These are phyloP conservation scores for Talaromyces sp. DNA, from an alignment of 2,329 filamentous ascomycete genomes.

Conservation along the genomic window DNA sequence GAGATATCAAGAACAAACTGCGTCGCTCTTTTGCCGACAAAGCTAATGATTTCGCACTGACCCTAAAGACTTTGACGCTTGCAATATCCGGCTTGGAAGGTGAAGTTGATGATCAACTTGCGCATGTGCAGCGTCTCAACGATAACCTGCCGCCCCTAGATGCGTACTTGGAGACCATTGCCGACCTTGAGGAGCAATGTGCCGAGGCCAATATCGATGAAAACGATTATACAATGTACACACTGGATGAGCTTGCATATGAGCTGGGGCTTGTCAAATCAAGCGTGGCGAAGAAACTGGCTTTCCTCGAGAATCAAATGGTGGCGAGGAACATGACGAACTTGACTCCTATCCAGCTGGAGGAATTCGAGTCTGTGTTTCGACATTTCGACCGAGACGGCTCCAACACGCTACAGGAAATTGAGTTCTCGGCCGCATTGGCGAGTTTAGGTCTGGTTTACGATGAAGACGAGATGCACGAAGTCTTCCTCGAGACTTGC, in stretches of 20 bases:
- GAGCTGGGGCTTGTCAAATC: slow-evolving; percentile 87
- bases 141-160: slow-evolving; percentile 85
- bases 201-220: slow-evolving; percentile 97
- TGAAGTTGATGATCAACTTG: slow-evolving; percentile 89
- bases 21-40: slow-evolving; percentile 94
- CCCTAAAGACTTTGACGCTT: slow-evolving; percentile 88
- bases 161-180: slow-evolving; percentile 82
- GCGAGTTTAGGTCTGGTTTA: slow-evolving; percentile 95
- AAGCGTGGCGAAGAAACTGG: slow-evolving; percentile 91
- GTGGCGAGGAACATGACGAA: slow-evolving; percentile 99
- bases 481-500: slow-evolving; percentile 85
- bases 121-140: slow-evolving; percentile 79
- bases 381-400: slow-evolving; percentile 94
- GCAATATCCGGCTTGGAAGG: slow-evolving; percentile 96
- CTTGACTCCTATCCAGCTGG: slow-evolving; percentile 92
- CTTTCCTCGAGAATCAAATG: slow-evolving; percentile 97
- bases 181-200: slow-evolving; percentile 79
- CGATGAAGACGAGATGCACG: slow-evolving; percentile 96
- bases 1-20: slow-evolving; percentile 95
- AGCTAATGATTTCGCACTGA: slow-evolving; percentile 94
- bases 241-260: slow-evolving; percentile 92
- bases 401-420: slow-evolving; percentile 81
- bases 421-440: slow-evolving; percentile 92
- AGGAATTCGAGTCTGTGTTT: slow-evolving; percentile 98
- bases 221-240: slow-evolving; percentile 99